phyloP scores from a whole-genome alignment of 2,329 filamentous ascomycete species.

The Fusarium buxicola region DNA sequence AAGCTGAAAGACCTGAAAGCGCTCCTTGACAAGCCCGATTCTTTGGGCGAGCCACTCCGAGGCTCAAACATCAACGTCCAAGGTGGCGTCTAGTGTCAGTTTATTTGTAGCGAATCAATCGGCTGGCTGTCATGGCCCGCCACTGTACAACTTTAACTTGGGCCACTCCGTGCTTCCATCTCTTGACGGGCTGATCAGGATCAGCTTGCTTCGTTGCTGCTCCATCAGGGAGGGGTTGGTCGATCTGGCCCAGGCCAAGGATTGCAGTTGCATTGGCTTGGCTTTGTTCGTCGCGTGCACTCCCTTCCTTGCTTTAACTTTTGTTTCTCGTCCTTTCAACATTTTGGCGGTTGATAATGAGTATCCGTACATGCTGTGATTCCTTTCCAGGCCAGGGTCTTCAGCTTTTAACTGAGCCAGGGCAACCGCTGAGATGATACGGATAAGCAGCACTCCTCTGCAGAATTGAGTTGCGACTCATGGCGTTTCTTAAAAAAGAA shows the following conservation, averaged over 20 bases:
- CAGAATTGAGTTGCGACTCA: not conserved
- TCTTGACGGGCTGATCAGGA: constrained; percentile 12
- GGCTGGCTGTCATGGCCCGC: constrained; percentile 29
- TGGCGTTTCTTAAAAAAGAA: not conserved
- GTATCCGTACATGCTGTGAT: too few species aligned
- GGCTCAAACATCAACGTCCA: constrained; percentile 18
- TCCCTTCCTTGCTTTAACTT: not conserved
- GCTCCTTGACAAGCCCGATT: too few species aligned
- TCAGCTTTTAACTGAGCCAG: not conserved
- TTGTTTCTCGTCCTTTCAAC: not conserved
- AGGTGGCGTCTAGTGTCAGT: constrained; percentile 25
- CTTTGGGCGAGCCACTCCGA: constrained; percentile 24
- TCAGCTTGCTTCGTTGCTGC: constrained; percentile 29
- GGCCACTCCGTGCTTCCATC: too few species aligned
- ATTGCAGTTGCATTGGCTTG: constrained; percentile 9
- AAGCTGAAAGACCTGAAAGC: not conserved
- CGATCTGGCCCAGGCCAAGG: constrained; percentile 4
- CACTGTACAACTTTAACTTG: constrained; percentile 37
- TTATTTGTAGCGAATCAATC: constrained; percentile 6
- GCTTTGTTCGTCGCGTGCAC: constrained; percentile 22
- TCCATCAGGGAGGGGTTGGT: constrained; percentile 25
- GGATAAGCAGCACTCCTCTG: not conserved
- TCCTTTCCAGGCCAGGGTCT: too few species aligned
- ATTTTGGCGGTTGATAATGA: too few species aligned
- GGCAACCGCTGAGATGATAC: too few species aligned